Evolutionary conservation across 2,329 filamentous ascomycete species (phyloP).

Genomic region (Zymoseptoria passerinii): DNA sequence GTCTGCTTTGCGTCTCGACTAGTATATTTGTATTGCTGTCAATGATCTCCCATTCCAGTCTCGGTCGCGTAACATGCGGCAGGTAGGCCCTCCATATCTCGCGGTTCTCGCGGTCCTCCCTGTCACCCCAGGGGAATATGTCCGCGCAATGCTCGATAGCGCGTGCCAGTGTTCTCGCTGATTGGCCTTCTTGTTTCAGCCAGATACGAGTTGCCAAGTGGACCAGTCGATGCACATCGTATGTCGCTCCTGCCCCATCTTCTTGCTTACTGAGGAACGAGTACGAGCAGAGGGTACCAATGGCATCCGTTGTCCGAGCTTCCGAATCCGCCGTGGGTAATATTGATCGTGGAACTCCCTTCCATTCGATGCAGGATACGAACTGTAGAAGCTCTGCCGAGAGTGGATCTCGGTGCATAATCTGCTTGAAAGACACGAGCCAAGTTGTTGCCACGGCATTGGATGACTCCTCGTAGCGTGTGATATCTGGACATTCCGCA

Average conservation of each 20-base stretch:
- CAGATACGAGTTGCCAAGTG: slow-evolving; percentile 12
- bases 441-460: slow-evolving; percentile 18
- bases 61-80: neutral
- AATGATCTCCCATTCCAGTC: neutral
- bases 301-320: slow-evolving; percentile 15
- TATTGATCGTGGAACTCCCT: slow-evolving; percentile 15
- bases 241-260: neutral
- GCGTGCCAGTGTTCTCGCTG: neutral
- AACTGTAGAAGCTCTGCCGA: slow-evolving; percentile 16
- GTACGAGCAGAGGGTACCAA: slow-evolving; percentile 15
- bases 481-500: slow-evolving; percentile 11
- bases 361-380: slow-evolving; percentile 20
- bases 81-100: neutral
- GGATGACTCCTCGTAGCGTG: slow-evolving; percentile 5
- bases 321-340: slow-evolving; percentile 9
- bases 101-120: neutral
- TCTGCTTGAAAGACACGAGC: slow-evolving; percentile 16
- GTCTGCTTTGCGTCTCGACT: neutral
- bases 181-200: slow-evolving; percentile 1
- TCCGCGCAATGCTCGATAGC: slow-evolving; percentile 5
- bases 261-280: slow-evolving; percentile 13
- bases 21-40: neutral
- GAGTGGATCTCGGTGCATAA: slow-evolving; percentile 5
- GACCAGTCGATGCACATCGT: slow-evolving; percentile 20
- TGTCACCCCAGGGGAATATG: slow-evolving; percentile 2